phyloP scores from a whole-genome alignment of 2,329 filamentous ascomycete species.

The Pseudogymnoascus sp. region DNA sequence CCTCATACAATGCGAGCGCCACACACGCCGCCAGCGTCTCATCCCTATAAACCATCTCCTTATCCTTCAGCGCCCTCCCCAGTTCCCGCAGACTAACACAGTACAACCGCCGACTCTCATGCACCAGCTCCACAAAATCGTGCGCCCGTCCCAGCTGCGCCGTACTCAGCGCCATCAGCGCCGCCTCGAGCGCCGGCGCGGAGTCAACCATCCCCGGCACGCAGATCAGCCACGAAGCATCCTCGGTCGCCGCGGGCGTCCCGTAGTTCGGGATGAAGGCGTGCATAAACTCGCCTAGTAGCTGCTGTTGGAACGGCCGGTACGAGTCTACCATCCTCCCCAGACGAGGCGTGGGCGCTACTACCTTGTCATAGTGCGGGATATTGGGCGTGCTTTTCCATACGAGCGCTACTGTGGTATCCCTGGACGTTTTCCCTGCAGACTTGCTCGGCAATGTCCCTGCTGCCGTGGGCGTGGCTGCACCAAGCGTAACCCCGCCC shows the following conservation, averaged over 20 bases:
- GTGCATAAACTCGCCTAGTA: conserved; percentile 25
- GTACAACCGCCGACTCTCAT: conserved; percentile 30
- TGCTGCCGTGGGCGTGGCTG: not conserved
- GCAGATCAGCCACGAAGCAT: conserved; percentile 25
- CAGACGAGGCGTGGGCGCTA: not conserved
- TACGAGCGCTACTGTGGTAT: not conserved
- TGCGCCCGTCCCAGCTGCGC: conserved; percentile 25
- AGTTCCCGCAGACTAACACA: conserved; percentile 30
- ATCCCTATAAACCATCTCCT: conserved; percentile 27
- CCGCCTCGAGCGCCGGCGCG: conserved; percentile 25
- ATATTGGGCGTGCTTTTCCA: not conserved
- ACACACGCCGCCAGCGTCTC: conserved; percentile 32
- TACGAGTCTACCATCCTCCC: conserved; percentile 5
- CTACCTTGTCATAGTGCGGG: not conserved
- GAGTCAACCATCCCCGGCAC: conserved; percentile 22
- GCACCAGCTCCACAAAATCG: conserved; percentile 22
- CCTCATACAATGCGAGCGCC: conserved; percentile 30
- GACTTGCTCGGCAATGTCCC: not conserved
- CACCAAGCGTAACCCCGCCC: not conserved
- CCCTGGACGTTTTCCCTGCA: not conserved
- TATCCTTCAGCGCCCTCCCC: conserved; percentile 30
- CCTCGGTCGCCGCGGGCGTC: conserved; percentile 2
- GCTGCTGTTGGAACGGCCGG: conserved; percentile 21
- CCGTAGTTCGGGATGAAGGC: conserved; percentile 18
- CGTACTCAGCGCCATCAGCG: conserved; percentile 26